Conservation (phyloP, 1,284 basidiomycete genomes). For the Trametes polyzona region DNA sequence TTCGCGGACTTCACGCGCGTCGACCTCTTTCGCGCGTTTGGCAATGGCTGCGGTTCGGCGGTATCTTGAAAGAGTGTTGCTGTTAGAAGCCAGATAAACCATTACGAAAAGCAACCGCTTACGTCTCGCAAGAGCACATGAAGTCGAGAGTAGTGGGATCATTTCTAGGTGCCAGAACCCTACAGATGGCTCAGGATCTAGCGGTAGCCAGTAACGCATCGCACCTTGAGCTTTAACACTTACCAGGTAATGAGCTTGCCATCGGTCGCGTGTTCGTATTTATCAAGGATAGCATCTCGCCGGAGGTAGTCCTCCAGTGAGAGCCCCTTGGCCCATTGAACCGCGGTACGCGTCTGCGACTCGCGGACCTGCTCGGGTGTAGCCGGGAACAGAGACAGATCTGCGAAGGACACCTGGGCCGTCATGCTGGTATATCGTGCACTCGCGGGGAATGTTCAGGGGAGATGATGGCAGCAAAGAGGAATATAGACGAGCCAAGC, state of each 20-base stretch:
- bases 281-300: constrained; percentile 39
- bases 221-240: background rate
- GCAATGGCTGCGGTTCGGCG: constrained; percentile 33
- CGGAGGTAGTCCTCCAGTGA: constrained; percentile 41
- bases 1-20: constrained; percentile 24
- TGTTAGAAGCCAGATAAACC: background rate
- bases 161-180: constrained; percentile 37
- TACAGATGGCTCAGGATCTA: constrained; percentile 22
- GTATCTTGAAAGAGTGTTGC: constrained; percentile 27
- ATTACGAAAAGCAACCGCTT: constrained; percentile 8
- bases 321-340: constrained; percentile 40
- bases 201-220: background rate
- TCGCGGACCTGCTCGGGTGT: constrained; percentile 39
- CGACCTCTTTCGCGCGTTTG: constrained; percentile 8
- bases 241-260: constrained; percentile 46
- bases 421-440: background rate
- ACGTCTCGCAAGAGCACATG: constrained; percentile 52
- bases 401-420: constrained; percentile 2
- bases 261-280: constrained; percentile 39
- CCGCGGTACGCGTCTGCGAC: constrained; percentile 38
- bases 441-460: background rate
- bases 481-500: too few species aligned
- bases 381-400: constrained; percentile 34
- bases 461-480: too few species aligned
- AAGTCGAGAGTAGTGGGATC: constrained; percentile 44